Evolutionary conservation across 306 rosid species (phyloP), one percentile per base, ranked within the genome.

Genomic region (Castanopsis chinensis): DNA sequence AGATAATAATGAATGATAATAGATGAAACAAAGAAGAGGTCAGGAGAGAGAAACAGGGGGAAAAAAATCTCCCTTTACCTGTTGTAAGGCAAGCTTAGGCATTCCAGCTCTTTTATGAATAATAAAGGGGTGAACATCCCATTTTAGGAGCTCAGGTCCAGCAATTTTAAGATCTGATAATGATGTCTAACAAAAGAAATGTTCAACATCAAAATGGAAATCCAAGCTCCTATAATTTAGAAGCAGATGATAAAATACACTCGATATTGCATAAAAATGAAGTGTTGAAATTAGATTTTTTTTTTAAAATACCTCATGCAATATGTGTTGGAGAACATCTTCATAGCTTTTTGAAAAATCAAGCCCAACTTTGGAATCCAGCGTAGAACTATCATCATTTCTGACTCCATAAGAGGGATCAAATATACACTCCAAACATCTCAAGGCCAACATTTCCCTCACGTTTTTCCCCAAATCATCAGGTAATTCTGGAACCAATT

Each of bases 381-480:
- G 82, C 76, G 65, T n/a, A 78, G 89, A 75, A 76, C 76, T 56
- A 71, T 27, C 74, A 69, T 72, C 71, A 75, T 35, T 32, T 3
- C 37, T 70, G 72, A 33, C 65, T 69, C 69, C 75, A 79, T 25
- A 14, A 54, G 53, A 30, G 52, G 73, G 68, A 76, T 65, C 72
- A 85, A 76, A 79, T 55, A 92, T 43, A 60, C 73, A 81, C 84
- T 86, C 99, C 90, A 94, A 88, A 74, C 93, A 94, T 85, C 85
- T 90, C 56, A 86, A 23, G 68, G 98, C 89, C 82, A 94, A 58
- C 81, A 85, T 73, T 78, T 94, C 97, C 79, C 69, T 89, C 6
- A 85, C 78, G 61, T 72, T 88, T 58, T 82, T 78, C 23, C 87
- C 73, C 52, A 73, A 69, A 37, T 76, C 84, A 71, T 80, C 80